A percentile compares a stretch with the other conserved stretches of the same genome.
Conservation (phyloP, 495 filamentous ascomycete genomes). For the Talaromyces ruber region DNA sequence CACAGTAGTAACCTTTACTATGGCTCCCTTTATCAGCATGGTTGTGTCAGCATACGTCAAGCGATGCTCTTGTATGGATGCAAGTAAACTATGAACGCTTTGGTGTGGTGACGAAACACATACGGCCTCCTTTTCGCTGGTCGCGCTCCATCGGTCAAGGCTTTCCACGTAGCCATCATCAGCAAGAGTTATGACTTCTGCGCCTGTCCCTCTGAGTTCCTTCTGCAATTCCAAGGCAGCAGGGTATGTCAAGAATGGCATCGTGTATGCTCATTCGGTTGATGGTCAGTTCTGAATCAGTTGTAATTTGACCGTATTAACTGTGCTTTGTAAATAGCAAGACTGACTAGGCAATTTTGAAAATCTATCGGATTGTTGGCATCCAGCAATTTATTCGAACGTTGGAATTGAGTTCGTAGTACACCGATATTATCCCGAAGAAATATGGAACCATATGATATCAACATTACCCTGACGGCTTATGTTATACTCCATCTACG, state of each 20-base stretch:
- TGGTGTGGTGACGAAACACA: neutral
- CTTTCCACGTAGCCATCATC: slow-evolving; percentile 10
- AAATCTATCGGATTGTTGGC: neutral
- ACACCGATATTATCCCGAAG: neutral
- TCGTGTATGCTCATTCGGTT: neutral
- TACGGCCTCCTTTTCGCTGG: slow-evolving; percentile 12
- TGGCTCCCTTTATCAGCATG: slow-evolving; percentile 12
- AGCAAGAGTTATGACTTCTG: neutral
- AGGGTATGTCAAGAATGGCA: neutral
- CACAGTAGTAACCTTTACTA: slow-evolving; percentile 11
- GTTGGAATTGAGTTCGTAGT: neutral
- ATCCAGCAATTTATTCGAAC: neutral
- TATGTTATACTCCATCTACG: neutral
- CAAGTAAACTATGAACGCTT: neutral
- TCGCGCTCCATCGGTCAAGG: slow-evolving; percentile 12
- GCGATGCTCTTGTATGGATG: neutral
- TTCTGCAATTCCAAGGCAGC: neutral
- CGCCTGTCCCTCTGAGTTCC: neutral
- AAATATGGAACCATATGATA: neutral
- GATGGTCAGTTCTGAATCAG: neutral
- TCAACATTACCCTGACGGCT: neutral
- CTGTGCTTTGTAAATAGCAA: neutral
- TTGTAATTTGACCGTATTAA: neutral
- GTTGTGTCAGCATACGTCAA: neutral
- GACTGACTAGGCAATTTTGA: neutral